Conservation (phyloP, 768 basidiomycete species). For the Termitomyces sp. region DNA sequence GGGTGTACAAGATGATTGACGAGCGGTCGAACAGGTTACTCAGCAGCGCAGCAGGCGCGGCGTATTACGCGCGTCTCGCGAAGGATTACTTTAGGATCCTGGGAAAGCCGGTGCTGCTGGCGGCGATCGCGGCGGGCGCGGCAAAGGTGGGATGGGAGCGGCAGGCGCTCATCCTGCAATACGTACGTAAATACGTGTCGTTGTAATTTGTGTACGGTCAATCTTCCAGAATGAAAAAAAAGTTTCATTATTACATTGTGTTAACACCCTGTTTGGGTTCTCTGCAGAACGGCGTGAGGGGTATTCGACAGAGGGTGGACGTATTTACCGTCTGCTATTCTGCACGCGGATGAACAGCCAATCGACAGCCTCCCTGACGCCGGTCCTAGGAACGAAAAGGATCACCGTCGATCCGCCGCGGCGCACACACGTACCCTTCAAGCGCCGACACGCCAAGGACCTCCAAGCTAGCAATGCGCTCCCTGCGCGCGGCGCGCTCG, state of each 20-base stretch:
- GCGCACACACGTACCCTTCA: slow-evolving; percentile 61
- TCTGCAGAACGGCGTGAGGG: slow-evolving; percentile 2
- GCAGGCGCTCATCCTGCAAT: slow-evolving; percentile 12
- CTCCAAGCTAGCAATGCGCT: slow-evolving; percentile 70
- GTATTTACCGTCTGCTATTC: slow-evolving; percentile 65
- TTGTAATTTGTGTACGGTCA: slow-evolving; percentile 1
- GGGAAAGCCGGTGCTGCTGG: slow-evolving; percentile 20
- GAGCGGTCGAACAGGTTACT: slow-evolving; percentile 29
- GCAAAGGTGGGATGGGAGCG: slow-evolving; percentile 26
- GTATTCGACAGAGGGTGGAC: not conserved
- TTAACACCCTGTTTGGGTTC: slow-evolving; percentile 20
- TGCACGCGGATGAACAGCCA: slow-evolving; percentile 95
- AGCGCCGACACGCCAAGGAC: slow-evolving; percentile 90
- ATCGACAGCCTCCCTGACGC: slow-evolving; percentile 85
- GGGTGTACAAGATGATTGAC: slow-evolving; percentile 50
- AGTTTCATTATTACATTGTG: slow-evolving; percentile 5
- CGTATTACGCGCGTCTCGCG: slow-evolving; percentile 21
- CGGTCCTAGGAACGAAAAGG: slow-evolving; percentile 54
- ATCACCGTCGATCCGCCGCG: not conserved
- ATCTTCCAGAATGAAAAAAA: too few relatives aligned
- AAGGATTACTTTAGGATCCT: slow-evolving; percentile 24
- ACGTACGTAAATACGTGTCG: slow-evolving; percentile 8
- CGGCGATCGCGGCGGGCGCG: slow-evolving; percentile 14
- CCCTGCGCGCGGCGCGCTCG: slow-evolving; percentile 37
- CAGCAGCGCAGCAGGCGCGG: slow-evolving; percentile 18